These are phyloP conservation scores for Aspergillus sp. DNA, from an alignment of 2,329 filamentous ascomycete genomes.

Conservation along the genomic window DNA sequence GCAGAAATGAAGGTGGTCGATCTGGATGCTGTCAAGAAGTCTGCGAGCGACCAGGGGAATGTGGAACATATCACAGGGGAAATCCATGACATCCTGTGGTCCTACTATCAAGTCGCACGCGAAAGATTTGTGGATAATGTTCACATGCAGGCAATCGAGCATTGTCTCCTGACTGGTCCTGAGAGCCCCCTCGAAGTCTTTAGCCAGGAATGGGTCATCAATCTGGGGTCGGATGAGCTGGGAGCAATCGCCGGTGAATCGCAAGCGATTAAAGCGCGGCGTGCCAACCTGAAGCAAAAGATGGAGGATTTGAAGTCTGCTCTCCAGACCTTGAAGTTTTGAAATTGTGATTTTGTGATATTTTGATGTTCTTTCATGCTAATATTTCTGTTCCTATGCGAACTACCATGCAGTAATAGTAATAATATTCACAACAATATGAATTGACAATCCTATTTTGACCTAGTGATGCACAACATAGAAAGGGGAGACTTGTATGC, in stretches of 20 bases:
- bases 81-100: conserved; percentile 61
- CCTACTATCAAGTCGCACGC: conserved; percentile 63
- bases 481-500: background rate
- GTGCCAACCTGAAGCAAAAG: conserved; percentile 49
- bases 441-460: background rate
- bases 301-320: conserved; percentile 49
- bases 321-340: conserved; percentile 29
- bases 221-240: conserved; percentile 53
- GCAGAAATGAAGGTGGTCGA: background rate
- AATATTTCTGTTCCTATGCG: too few species aligned
- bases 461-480: too few species aligned
- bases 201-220: conserved; percentile 52
- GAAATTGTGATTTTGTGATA: background rate
- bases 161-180: conserved; percentile 54
- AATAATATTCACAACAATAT: background rate
- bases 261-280: conserved; percentile 38
- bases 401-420: background rate
- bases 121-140: conserved; percentile 66
- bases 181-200: conserved; percentile 57
- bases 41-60: conserved; percentile 19
- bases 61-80: conserved; percentile 38
- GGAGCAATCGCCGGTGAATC: conserved; percentile 62
- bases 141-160: conserved; percentile 58
- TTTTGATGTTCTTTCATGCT: background rate
- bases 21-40: conserved; percentile 9